Evolutionary conservation across 371 early-diverging fungal species (phyloP), one percentile per base, ranked within the genome.

Genomic region (Conidiobolus incongruus): DNA sequence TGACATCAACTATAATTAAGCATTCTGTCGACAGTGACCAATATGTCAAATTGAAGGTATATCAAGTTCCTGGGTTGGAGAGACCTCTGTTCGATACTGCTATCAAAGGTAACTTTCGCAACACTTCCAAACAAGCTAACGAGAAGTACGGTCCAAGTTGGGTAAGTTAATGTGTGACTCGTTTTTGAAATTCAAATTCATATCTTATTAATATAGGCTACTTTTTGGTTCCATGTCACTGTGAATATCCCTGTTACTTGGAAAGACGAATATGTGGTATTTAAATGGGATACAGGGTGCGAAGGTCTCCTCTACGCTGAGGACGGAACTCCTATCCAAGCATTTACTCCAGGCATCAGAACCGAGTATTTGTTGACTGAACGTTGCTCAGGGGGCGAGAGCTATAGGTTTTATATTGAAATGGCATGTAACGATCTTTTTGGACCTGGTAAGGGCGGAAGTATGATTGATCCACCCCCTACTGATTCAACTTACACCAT

Each of bases 401-500:
- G 52, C 13, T 62, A 69, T 36, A 59, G 70, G 6, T 70, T 90
- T 41, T 88, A 75, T 49, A 59, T 93, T 38, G 96, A 93, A 48
- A 73, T 82, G 24, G 91, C 89, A 1, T 87, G 89, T 53, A 95
- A 95, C 56, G 81, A 81, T 29, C 68, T 92, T 75, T 89, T 87
- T 66, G 92, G 95, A 26, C 66, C 71, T 30, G 85, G 79, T 13
- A 52, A 51, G 4, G 61, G 64, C 32, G 53, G 41, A n/a, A 22
- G 29, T 8, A 38, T 31, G 35, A 47, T 56, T 29, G 73, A 79
- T 35, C 68, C 68, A 38, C 79, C 87, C 0, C 83, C 88, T 0
- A 68, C 70, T 4, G 57, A 84, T 51, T 59, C 74, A 4, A 43
- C 45, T 11, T 51, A 40, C 38, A 41, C 47, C 4, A 54, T 76